Evolutionary conservation across 2,329 filamentous ascomycete genomes (phyloP).

Genomic region (Aotearoamyces nothofagi): DNA sequence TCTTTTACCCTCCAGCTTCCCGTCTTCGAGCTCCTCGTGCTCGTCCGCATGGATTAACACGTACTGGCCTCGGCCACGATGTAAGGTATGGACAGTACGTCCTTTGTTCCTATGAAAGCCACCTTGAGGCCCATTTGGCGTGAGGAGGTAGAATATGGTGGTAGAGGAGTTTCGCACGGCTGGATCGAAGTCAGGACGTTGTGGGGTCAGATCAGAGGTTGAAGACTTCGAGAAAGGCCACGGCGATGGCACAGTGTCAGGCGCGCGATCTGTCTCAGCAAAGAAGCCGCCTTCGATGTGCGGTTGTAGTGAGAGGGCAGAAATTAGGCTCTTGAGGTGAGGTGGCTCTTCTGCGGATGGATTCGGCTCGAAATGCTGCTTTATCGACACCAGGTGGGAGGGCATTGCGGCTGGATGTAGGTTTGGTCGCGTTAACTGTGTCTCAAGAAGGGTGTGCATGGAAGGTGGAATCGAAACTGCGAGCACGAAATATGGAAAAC

Average conservation of each 20-base stretch:
- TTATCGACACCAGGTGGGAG: too few species aligned
- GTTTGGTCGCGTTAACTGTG: too few species aligned
- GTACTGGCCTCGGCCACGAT: slow-evolving; percentile 46
- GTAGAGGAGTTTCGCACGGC: slow-evolving; percentile 37
- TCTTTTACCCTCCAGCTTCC: slow-evolving; percentile 24
- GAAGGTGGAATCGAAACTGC: too few species aligned
- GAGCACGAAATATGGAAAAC: too few species aligned
- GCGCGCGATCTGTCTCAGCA: slow-evolving; percentile 40
- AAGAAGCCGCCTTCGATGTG: slow-evolving; percentile 54
- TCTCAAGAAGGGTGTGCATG: too few species aligned
- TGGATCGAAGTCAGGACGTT: slow-evolving; percentile 23
- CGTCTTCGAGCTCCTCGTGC: too few species aligned
- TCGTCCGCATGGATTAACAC: slow-evolving; percentile 46
- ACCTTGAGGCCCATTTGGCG: slow-evolving; percentile 35
- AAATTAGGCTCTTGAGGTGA: slow-evolving; percentile 23
- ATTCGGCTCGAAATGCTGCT: background rate
- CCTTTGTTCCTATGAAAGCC: slow-evolving; percentile 48
- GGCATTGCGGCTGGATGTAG: too few species aligned
- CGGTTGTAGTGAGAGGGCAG: slow-evolving; percentile 29
- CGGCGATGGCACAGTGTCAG: slow-evolving; percentile 36
- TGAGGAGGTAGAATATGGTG: slow-evolving; percentile 50
- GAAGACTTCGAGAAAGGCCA: slow-evolving; percentile 27
- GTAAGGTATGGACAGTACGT: slow-evolving; percentile 48
- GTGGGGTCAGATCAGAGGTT: slow-evolving; percentile 19
- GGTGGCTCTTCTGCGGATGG: slow-evolving; percentile 15